Percentiles rank a stretch among this genome's conserved stretches.
phyloP scores from a whole-genome alignment of 441 rosid species.

The Pelargonium exstipulatum region DNA sequence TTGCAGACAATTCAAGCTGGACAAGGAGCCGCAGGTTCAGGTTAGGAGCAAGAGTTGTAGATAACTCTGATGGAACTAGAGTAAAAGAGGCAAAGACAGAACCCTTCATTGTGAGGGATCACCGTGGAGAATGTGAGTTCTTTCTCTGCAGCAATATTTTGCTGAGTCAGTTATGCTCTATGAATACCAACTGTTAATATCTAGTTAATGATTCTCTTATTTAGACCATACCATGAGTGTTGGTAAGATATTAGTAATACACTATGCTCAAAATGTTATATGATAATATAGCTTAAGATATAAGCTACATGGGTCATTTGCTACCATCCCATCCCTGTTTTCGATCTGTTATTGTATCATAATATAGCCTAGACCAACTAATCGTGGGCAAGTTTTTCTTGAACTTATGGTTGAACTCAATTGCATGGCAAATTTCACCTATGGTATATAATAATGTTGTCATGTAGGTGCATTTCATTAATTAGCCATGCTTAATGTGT shows the following conservation, averaged over 20 bases:
- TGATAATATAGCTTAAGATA: too few relatives aligned
- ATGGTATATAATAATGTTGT: too few relatives aligned
- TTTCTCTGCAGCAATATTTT: not conserved
- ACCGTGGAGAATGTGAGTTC: conserved; percentile 94
- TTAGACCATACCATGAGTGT: too few relatives aligned
- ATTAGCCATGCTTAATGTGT: too few relatives aligned
- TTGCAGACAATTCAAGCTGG: conserved; percentile 99
- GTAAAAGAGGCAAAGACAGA: conserved; percentile 73
- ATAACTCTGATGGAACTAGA: conserved; percentile 49
- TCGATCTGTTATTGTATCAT: too few relatives aligned
- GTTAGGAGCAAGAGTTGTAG: conserved; percentile 75
- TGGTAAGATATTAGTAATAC: not conserved
- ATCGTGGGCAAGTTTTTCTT: too few relatives aligned
- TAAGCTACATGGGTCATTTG: too few relatives aligned
- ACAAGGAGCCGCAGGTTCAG: conserved; percentile 95
- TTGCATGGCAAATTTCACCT: too few relatives aligned
- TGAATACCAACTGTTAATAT: not conserved
- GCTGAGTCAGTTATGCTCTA: not conserved
- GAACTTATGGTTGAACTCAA: too few relatives aligned
- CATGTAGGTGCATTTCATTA: too few relatives aligned
- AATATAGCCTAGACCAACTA: too few relatives aligned
- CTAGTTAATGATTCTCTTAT: not conserved
- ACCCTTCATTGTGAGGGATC: conserved; percentile 88
- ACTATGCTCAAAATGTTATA: not conserved
- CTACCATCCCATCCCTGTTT: too few relatives aligned